phyloP scores from a whole-genome alignment of 1,284 basidiomycete genomes.

The Leccinum subrobustum region DNA sequence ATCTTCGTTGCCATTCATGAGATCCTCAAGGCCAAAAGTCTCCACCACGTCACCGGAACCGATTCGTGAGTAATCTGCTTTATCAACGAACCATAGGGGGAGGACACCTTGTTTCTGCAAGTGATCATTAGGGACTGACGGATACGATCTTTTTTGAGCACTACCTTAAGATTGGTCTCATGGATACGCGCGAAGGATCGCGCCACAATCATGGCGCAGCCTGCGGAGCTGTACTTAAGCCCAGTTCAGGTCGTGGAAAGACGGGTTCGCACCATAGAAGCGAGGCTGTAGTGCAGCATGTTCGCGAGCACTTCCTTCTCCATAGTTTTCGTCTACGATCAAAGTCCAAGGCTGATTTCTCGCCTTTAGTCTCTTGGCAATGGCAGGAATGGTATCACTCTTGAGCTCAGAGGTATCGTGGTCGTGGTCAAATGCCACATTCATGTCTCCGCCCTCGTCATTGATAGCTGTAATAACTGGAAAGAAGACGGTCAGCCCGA shows the following conservation, averaged over 20 bases:
- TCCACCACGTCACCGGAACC: slow-evolving; percentile 66
- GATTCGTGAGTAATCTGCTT: slow-evolving; percentile 81
- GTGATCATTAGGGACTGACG: slow-evolving; percentile 5
- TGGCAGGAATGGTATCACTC: slow-evolving; percentile 82
- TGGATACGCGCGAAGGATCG: slow-evolving; percentile 98
- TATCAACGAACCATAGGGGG: slow-evolving; percentile 89
- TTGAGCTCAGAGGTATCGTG: slow-evolving; percentile 44
- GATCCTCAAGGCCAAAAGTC: slow-evolving; percentile 38
- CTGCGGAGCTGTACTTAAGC: slow-evolving; percentile 36
- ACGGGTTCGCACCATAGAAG: slow-evolving; percentile 71
- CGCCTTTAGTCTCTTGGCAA: slow-evolving; percentile 86
- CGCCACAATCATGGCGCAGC: slow-evolving; percentile 81
- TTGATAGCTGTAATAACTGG: slow-evolving; percentile 82
- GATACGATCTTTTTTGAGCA: slow-evolving; percentile 13
- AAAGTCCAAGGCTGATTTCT: slow-evolving; percentile 89
- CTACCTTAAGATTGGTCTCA: slow-evolving; percentile 93
- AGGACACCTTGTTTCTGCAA: slow-evolving; percentile 90
- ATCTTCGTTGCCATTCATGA: slow-evolving; percentile 51
- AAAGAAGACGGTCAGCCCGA: slow-evolving; percentile 40
- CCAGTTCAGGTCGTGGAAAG: not conserved
- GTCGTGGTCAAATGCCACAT: slow-evolving; percentile 81
- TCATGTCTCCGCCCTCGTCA: slow-evolving; percentile 90
- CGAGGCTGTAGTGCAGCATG: slow-evolving; percentile 97
- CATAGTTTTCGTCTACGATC: slow-evolving; percentile 95
- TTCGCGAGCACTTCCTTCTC: slow-evolving; percentile 97